Evolutionary conservation across 2,329 filamentous ascomycete genomes (phyloP).

Genomic region (Fusarium veterinarium): DNA sequence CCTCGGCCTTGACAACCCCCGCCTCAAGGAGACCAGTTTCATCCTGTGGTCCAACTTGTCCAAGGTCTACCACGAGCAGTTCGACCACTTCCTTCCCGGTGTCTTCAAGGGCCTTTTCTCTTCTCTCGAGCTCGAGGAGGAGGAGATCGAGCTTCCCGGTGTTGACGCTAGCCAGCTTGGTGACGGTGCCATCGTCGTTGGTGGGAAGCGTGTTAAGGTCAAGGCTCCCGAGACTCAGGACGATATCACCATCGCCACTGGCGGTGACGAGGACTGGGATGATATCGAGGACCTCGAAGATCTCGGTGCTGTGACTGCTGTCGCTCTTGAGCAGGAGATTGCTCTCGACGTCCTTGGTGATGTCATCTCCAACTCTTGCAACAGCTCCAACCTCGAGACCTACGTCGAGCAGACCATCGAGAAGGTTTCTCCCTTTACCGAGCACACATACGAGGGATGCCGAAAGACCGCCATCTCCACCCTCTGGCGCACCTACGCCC

Average conservation of each 20-base stretch:
- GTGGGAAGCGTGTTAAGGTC: conserved; percentile 87
- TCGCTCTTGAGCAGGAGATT: conserved; percentile 97
- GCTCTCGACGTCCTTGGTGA: conserved; percentile 95
- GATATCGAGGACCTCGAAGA: conserved; percentile 83
- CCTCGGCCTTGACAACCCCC: conserved; percentile 86
- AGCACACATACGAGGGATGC: conserved; percentile 93
- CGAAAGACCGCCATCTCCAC: conserved; percentile 92
- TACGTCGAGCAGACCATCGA: conserved; percentile 92
- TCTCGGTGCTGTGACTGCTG: conserved; percentile 85
- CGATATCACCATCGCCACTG: conserved; percentile 66
- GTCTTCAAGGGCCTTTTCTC: conserved; percentile 85
- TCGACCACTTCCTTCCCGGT: conserved; percentile 80
- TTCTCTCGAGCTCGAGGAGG: conserved; percentile 87
- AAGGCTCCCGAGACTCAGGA: conserved; percentile 66
- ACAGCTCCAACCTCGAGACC: conserved; percentile 76
- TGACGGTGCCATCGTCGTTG: conserved; percentile 80
- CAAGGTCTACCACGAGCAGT: conserved; percentile 90
- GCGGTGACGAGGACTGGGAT: conserved; percentile 66
- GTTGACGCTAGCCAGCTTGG: conserved; percentile 67
- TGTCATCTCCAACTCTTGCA: conserved; percentile 86
- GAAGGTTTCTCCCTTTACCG: conserved; percentile 80
- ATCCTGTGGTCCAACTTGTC: conserved; percentile 96
- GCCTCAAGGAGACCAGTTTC: conserved; percentile 95
- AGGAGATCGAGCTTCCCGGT: conserved; percentile 84
- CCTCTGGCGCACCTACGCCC: conserved; percentile 92